Evolutionary conservation across 139 green algal genomes (phyloP).

Genomic region (Haematococcus sp.): DNA sequence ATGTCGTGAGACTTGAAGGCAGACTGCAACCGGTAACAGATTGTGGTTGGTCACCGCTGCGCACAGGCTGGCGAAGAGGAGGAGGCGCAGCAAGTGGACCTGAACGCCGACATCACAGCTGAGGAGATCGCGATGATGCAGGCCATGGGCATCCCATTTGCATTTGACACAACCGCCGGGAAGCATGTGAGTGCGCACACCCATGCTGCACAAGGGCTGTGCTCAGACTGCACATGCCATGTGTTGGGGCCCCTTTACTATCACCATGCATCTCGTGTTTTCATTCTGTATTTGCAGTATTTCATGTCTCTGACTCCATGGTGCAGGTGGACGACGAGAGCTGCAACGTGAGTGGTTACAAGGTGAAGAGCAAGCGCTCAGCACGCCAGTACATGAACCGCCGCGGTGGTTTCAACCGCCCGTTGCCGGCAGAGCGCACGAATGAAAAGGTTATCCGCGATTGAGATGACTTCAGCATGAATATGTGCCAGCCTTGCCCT

Average conservation of each 20-base stretch:
- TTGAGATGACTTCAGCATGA: slow-evolving; percentile 12
- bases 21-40: too few species aligned
- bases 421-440: slow-evolving; percentile 75
- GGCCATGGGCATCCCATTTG: slow-evolving; percentile 84
- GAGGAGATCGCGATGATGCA: slow-evolving; percentile 88
- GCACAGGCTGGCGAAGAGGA: slow-evolving; percentile 32
- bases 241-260: too few species aligned
- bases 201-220: too few species aligned
- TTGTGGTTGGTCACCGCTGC: too few species aligned
- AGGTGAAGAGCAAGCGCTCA: slow-evolving; percentile 66
- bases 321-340: slow-evolving; percentile 68
- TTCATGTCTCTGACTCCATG: too few species aligned
- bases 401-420: slow-evolving; percentile 87
- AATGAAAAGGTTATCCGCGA: slow-evolving; percentile 65
- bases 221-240: too few species aligned
- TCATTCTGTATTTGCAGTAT: too few species aligned
- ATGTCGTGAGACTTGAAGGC: too few species aligned
- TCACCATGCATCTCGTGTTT: too few species aligned
- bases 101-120: slow-evolving; percentile 71
- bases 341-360: slow-evolving; percentile 63
- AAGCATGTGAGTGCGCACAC: slow-evolving; percentile 48
- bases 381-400: slow-evolving; percentile 95
- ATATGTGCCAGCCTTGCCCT: too few species aligned
- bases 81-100: slow-evolving; percentile 29
- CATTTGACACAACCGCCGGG: slow-evolving; percentile 79